Percentiles rank a stretch among this genome's conserved stretches.
Evolutionary conservation across 148 eudicot genomes (phyloP).

Genomic region (Silene latifolia): DNA sequence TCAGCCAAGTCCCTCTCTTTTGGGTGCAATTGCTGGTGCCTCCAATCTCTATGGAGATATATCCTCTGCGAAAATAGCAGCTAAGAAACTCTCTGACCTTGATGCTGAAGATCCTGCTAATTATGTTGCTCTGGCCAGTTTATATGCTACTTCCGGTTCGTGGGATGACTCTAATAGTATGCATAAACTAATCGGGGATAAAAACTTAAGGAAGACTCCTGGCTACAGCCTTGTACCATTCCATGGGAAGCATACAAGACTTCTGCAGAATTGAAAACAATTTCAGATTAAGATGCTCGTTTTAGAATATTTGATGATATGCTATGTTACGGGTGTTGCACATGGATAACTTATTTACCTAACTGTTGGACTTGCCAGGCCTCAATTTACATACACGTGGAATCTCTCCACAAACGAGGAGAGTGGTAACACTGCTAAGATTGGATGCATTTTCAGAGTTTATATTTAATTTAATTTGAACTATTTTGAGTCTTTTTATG

Average conservation of each 20-base stretch:
- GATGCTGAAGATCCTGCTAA: constrained; percentile 22
- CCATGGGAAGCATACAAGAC: constrained; percentile 3
- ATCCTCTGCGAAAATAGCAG: constrained; percentile 29
- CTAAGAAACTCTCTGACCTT: constrained; percentile 22
- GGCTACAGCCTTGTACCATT: constrained; percentile 29
- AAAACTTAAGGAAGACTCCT: constrained; percentile 29
- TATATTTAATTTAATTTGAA: too few relatives aligned
- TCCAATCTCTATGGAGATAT: constrained; percentile 32
- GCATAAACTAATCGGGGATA: constrained; percentile 24
- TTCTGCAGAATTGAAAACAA: constrained; percentile 21
- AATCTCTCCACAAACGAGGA: too few relatives aligned
- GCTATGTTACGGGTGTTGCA: too few relatives aligned
- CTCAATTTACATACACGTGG: too few relatives aligned
- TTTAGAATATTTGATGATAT: neutral
- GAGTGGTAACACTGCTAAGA: too few relatives aligned
- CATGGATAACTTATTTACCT: too few relatives aligned
- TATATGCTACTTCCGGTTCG: constrained; percentile 27
- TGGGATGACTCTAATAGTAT: constrained; percentile 31
- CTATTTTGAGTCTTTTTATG: neutral
- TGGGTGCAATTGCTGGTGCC: constrained; percentile 37
- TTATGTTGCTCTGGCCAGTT: constrained; percentile 30
- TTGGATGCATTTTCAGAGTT: neutral
- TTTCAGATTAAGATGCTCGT: neutral
- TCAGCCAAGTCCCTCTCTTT: constrained; percentile 25
- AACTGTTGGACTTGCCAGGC: too few relatives aligned